Conservation (phyloP, 495 filamentous ascomycete species). For the Melanomma pulvis-pyrius region DNA sequence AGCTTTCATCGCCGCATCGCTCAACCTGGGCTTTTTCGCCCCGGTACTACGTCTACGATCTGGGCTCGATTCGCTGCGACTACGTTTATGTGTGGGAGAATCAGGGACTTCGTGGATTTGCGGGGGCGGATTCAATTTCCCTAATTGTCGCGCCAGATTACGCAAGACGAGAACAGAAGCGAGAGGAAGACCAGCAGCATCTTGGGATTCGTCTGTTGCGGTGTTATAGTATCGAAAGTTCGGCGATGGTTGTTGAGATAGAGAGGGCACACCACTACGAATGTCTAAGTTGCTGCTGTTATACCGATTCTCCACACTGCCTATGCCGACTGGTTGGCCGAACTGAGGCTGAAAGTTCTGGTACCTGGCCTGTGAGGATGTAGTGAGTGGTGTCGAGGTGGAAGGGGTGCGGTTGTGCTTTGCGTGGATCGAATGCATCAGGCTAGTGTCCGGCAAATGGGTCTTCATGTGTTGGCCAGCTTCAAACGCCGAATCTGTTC, state of each 20-base stretch:
- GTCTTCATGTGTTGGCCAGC: slow-evolving; percentile 65
- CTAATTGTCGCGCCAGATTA: slow-evolving; percentile 67
- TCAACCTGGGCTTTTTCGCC: slow-evolving; percentile 35
- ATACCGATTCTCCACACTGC: slow-evolving; percentile 15
- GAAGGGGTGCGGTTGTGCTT: slow-evolving; percentile 40
- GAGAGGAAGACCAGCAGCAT: slow-evolving; percentile 82
- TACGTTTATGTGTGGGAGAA: slow-evolving; percentile 26
- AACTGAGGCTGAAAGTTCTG: slow-evolving; percentile 38
- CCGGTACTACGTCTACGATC: slow-evolving; percentile 22
- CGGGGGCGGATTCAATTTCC: slow-evolving; percentile 32
- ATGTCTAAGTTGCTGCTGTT: slow-evolving; percentile 51
- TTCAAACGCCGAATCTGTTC: slow-evolving; percentile 51
- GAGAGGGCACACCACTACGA: slow-evolving; percentile 34
- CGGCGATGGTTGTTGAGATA: slow-evolving; percentile 49
- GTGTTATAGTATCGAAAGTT: slow-evolving; percentile 65
- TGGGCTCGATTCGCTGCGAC: slow-evolving; percentile 10
- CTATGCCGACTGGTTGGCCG: slow-evolving; percentile 24
- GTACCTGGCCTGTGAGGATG: slow-evolving; percentile 20
- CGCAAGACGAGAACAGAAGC: slow-evolving; percentile 83
- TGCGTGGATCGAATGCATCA: slow-evolving; percentile 36
- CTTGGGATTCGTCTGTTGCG: slow-evolving; percentile 74
- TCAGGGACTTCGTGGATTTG: slow-evolving; percentile 12
- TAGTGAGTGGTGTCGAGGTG: slow-evolving; percentile 16
- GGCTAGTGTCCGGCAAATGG: slow-evolving; percentile 59
- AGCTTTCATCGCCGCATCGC: slow-evolving; percentile 59